These are phyloP conservation scores for Collybia mongolica DNA, from an alignment of 768 basidiomycete species.

Conservation along the genomic window DNA sequence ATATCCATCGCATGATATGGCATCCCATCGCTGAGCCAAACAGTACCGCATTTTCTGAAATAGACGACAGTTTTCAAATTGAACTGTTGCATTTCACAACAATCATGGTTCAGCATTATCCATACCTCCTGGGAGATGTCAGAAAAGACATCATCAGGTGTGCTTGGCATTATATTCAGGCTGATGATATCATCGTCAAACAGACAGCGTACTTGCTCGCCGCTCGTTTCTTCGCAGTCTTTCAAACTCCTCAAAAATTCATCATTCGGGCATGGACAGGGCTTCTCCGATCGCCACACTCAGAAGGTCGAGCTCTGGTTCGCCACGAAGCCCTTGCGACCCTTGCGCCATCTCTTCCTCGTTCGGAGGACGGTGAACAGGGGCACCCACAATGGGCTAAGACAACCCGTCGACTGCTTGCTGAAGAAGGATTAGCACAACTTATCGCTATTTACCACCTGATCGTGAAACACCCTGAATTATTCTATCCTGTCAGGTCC, in stretches of 20 bases:
- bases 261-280: constrained; percentile 89
- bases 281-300: constrained; percentile 71
- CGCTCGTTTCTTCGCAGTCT: constrained; percentile 88
- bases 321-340: constrained; percentile 85
- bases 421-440: constrained; percentile 82
- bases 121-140: constrained; percentile 73
- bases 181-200: constrained; percentile 81
- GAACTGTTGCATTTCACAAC: constrained; percentile 91
- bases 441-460: constrained; percentile 85
- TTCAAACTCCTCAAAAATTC: constrained; percentile 89
- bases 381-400: constrained; percentile 82
- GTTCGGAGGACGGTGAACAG: constrained; percentile 52
- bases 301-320: constrained; percentile 73
- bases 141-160: constrained; percentile 93
- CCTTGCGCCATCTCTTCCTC: constrained; percentile 78
- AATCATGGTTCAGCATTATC: constrained; percentile 82
- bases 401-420: constrained; percentile 78
- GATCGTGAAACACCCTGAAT: constrained; percentile 84
- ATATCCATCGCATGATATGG: constrained; percentile 79
- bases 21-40: constrained; percentile 61
- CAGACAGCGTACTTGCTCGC: constrained; percentile 90
- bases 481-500: constrained; percentile 92
- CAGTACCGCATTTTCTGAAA: constrained; percentile 41
- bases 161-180: constrained; percentile 83
- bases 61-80: constrained; percentile 86